Conservation (phyloP, 139 green algal genomes). For the Chlorella sorokiniana region DNA sequence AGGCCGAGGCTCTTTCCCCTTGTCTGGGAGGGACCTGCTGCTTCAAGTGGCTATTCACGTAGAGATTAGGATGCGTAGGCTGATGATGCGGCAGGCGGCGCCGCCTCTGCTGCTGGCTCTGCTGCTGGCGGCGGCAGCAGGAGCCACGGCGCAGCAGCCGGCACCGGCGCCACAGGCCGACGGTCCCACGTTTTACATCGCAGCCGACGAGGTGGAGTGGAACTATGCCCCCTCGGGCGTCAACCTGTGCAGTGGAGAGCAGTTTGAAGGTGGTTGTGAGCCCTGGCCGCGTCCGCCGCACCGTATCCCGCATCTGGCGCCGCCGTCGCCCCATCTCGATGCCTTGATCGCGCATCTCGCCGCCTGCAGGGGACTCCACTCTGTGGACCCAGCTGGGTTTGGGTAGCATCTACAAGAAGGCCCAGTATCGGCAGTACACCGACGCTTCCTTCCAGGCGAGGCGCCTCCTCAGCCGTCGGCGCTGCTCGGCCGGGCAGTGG, state of each 20-base stretch:
- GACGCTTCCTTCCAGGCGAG: conserved; percentile 42
- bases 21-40: too few relatives aligned
- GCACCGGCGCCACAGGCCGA: too few relatives aligned
- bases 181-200: conserved; percentile 21
- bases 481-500: not conserved
- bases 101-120: not conserved
- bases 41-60: too few relatives aligned
- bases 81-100: not conserved
- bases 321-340: not conserved
- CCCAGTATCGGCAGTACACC: conserved; percentile 53
- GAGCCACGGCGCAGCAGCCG: not conserved
- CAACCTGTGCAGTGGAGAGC: conserved; percentile 15
- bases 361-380: not conserved
- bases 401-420: conserved; percentile 47
- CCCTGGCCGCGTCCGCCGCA: not conserved
- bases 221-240: conserved; percentile 20
- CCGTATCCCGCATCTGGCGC: not conserved
- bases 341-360: not conserved
- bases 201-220: conserved; percentile 13
- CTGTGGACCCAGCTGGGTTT: conserved; percentile 33
- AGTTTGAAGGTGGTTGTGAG: conserved; percentile 4
- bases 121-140: not conserved
- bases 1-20: too few relatives aligned
- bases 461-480: not conserved
- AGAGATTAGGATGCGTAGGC: not conserved